Evolutionary conservation across 257 asterid species (phyloP), one percentile per base, ranked within the genome.

Genomic region (Solanum arcanum): DNA sequence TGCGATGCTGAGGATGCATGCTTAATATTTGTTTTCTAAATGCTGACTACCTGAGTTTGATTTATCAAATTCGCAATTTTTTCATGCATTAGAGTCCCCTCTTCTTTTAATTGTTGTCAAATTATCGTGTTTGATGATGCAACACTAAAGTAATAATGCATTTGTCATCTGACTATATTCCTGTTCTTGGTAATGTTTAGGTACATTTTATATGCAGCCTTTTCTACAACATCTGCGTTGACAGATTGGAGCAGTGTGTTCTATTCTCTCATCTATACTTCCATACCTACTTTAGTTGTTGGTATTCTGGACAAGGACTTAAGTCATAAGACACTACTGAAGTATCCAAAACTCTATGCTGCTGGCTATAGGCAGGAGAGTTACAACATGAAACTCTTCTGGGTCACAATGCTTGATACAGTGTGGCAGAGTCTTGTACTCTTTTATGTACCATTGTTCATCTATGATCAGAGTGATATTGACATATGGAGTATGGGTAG

Each of bases 401-500:
- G 99, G 99, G 86, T 96, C 88, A 97, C 98, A 70, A 97, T 97
- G 99, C 73, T 91, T 11, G 99, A 97, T 93, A 97, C 96, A 1
- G 91, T 97, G 47, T 97, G 99, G 99, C 99, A 97, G 93, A 97
- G 99, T 88, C 98, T 96, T 87, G 98, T 95, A 86, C 96, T 97
- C 88, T 97, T 97, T 90, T 97, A 92, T 87, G 90, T 97, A 35
- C 99, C 99, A 66, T 83, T 94, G 72, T 94, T 90, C 89, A 91
- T 89, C 85, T 96, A 94, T 90, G 88, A 87, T 88, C 96, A 95
- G 86, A 94, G 99, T 92, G 93, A 94, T 9, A 91, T 97, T 78
- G 99, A 97, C 93, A 94, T 96, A 86, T 97, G 99, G 99, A 97
- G 99, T 87, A 91, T 97, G 92, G 99, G 99, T 88, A 96, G 97